Evolutionary conservation across 331 rosid species (phyloP).

Genomic region (Prunus yedoensis): DNA sequence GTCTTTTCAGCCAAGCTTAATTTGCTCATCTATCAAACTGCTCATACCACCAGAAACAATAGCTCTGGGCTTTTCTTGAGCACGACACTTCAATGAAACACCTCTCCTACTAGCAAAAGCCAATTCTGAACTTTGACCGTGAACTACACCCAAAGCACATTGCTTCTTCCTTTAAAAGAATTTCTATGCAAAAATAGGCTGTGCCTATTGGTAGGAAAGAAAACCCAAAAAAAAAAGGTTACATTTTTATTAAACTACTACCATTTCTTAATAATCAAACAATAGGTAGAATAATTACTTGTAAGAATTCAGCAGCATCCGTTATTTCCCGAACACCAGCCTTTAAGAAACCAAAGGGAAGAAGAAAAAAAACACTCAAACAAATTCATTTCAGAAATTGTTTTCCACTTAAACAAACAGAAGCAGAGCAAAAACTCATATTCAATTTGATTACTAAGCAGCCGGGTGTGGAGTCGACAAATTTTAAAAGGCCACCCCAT

Average conservation of each 20-base stretch:
- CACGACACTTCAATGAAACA: conserved; percentile 45
- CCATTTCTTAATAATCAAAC: background rate
- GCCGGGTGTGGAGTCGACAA: background rate
- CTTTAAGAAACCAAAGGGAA: background rate
- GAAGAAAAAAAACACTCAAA: background rate
- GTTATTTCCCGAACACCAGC: conserved; percentile 32
- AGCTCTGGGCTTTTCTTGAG: conserved; percentile 50
- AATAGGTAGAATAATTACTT: conserved; percentile 34
- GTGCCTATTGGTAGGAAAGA: conserved; percentile 39
- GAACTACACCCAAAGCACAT: conserved; percentile 50
- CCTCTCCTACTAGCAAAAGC: conserved; percentile 29
- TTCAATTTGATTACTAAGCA: background rate
- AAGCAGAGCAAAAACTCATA: background rate
- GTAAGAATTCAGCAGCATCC: conserved; percentile 53
- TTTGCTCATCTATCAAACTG: conserved; percentile 41
- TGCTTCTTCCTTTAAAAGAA: conserved; percentile 39
- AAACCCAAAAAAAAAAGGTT: background rate
- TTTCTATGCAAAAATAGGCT: conserved; percentile 42
- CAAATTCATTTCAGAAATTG: background rate
- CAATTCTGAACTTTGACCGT: conserved; percentile 12
- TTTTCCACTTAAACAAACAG: background rate
- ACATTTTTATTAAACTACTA: background rate
- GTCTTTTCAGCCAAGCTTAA: conserved; percentile 28
- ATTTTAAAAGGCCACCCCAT: too few relatives aligned
- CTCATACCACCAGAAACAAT: conserved; percentile 46